Evolutionary conservation across 208 protist genomes (phyloP).

Genomic region (Trypanosoma rangeli): DNA sequence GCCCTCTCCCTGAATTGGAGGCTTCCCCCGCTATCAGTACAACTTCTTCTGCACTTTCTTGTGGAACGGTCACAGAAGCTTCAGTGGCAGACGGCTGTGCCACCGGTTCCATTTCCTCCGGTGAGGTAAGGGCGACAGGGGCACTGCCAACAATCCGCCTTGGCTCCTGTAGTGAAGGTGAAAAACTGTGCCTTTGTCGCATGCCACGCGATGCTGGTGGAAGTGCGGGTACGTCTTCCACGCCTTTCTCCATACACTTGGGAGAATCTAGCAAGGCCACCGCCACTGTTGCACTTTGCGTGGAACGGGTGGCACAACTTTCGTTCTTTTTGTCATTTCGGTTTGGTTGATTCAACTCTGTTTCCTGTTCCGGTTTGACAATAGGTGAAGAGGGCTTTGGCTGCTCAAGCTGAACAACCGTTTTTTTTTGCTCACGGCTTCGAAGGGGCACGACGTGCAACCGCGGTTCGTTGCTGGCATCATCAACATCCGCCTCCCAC

Average conservation of each 20-base stretch:
- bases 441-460: conserved; percentile 1
- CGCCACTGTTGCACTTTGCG: neutral
- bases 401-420: neutral
- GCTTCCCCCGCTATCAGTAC: neutral
- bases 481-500: neutral
- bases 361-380: neutral
- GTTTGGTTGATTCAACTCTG: neutral
- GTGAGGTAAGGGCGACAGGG: neutral
- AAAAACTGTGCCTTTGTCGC: neutral
- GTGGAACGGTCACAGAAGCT: neutral
- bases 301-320: neutral
- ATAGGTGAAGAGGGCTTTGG: neutral
- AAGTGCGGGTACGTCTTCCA: neutral
- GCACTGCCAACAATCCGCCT: neutral
- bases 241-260: neutral
- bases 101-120: neutral
- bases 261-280: neutral
- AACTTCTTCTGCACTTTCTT: neutral
- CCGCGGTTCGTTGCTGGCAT: conserved; percentile 8
- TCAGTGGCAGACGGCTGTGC: neutral
- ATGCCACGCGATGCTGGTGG: too few species aligned
- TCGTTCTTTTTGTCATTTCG: neutral
- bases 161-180: conserved; percentile 4
- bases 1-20: neutral
- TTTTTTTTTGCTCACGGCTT: neutral